Evolutionary conservation across 2,329 filamentous ascomycete genomes (phyloP), one percentile per base, ranked within the genome.

Genomic region (Cladophialophora immunda): DNA sequence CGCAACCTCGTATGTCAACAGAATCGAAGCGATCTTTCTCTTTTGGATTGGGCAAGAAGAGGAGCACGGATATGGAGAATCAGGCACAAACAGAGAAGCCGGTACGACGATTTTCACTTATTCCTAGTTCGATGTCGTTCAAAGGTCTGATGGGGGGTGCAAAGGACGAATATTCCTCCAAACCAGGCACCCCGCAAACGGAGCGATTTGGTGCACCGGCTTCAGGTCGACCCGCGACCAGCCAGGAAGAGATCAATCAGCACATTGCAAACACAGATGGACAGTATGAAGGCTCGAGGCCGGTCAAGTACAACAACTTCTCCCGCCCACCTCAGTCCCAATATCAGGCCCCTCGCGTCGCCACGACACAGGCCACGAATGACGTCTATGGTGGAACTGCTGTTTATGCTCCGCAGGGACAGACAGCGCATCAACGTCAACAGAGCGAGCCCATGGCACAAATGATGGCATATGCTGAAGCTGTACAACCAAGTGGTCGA

Each of bases 21-120:
- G 92, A 94, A 71, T 93, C 90, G 19, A 86, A 91, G 27, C 87
- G 90, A 54, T 93, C 91, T 0, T 90, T 92, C 75, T 90, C 90
- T 1, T 81, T 91, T 55, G 88, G 87, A 1, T 83, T 91, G 19
- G 87, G 86, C 47, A 91, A 89, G 81, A 93, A 92, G 81, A 83
- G 85, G 68, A 92, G 89, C 73, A 90, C 90, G 68, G 89, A 89
- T 75, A 86, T 90, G 60, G 86, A 85, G 13, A 88, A 86, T 4
- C 86, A 87, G 72, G 66, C 54, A 80, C 76, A 53, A 83, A 88
- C 73, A 76, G 82, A 65, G 84, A 90, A 79, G 88, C 85, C 82
- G 34, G 69, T 67, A 63, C 84, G 88, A 66, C 86, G 91, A 45
- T 93, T 93, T 77, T 93, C 91, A 13, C 82, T 94, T 29, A 83